A percentile compares a stretch with the other conserved stretches of the same genome.
Evolutionary conservation across 371 early-diverging fungal species (phyloP).

Genomic region (Parasitella parasitica): DNA sequence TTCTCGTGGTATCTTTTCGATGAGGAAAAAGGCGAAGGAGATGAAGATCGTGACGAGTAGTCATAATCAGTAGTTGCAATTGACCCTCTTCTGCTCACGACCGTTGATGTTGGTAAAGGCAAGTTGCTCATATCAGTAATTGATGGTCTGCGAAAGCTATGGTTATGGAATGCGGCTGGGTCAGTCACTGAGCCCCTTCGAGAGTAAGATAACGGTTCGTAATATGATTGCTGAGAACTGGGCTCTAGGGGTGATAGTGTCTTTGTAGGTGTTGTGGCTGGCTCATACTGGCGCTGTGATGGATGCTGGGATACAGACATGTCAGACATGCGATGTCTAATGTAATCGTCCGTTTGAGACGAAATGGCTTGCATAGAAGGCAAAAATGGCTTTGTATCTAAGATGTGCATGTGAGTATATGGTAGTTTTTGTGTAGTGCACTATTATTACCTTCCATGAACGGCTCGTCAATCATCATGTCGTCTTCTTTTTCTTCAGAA

Average conservation of each 20-base stretch:
- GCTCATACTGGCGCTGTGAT: background rate
- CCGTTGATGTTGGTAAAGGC: conserved; percentile 33
- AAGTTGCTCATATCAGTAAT: conserved; percentile 31
- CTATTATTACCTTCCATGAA: background rate
- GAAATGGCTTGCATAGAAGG: conserved; percentile 11
- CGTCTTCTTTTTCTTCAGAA: background rate
- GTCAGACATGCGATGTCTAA: conserved; percentile 48
- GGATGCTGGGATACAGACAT: conserved; percentile 34
- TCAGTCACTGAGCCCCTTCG: conserved; percentile 46
- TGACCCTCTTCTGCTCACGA: conserved; percentile 39
- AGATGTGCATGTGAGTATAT: background rate
- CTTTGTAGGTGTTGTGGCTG: background rate
- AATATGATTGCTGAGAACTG: conserved; percentile 22
- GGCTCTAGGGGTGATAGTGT: conserved; percentile 36
- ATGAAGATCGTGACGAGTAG: conserved; percentile 42
- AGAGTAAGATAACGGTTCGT: conserved; percentile 21
- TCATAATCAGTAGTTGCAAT: conserved; percentile 43
- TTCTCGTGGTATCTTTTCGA: conserved; percentile 15
- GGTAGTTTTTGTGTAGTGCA: no score
- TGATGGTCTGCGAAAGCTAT: conserved; percentile 30
- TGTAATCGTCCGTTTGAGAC: conserved; percentile 33
- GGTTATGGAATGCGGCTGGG: conserved; percentile 11
- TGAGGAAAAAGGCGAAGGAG: conserved; percentile 31
- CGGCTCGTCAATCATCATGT: conserved; percentile 20
- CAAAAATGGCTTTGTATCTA: background rate